These are phyloP conservation scores for Globisporangium irregulare DNA, from an alignment of 352 stramenopile species.

Conservation along the genomic window DNA sequence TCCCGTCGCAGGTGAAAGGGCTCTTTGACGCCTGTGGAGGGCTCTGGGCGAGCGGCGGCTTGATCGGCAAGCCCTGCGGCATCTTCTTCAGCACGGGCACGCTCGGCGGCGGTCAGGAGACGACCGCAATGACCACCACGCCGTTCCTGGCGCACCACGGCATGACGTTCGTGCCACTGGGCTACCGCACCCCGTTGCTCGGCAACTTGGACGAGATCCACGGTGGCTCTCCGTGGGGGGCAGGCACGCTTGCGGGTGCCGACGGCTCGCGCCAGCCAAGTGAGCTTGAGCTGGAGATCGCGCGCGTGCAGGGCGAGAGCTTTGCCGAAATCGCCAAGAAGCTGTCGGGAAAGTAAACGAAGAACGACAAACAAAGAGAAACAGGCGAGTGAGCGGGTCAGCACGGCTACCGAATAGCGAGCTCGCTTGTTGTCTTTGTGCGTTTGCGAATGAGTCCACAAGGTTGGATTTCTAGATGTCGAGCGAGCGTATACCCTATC, in stretches of 20 bases:
- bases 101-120: slow-evolving; percentile 82
- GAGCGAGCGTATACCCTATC: too few species aligned
- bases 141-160: slow-evolving; percentile 84
- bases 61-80: slow-evolving; percentile 78
- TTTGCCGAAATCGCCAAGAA: slow-evolving; percentile 81
- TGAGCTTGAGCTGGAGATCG: slow-evolving; percentile 70
- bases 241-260: slow-evolving; percentile 66
- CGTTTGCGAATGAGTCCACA: too few species aligned
- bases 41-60: slow-evolving; percentile 64
- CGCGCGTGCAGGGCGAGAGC: slow-evolving; percentile 65
- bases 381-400: too few species aligned
- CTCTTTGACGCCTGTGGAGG: slow-evolving; percentile 77
- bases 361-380: too few species aligned
- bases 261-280: slow-evolving; percentile 78
- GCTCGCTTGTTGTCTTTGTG: too few species aligned
- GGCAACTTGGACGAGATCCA: slow-evolving; percentile 61
- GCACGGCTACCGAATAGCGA: background rate
- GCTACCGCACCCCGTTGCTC: slow-evolving; percentile 42
- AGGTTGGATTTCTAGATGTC: too few species aligned
- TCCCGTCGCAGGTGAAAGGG: slow-evolving; percentile 78
- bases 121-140: slow-evolving; percentile 66
- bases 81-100: slow-evolving; percentile 76
- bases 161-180: slow-evolving; percentile 85
- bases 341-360: slow-evolving; percentile 21
- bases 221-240: slow-evolving; percentile 65